phyloP scores from a whole-genome alignment of 2,329 filamentous ascomycete species.

The Colletotrichum eremochloae region DNA sequence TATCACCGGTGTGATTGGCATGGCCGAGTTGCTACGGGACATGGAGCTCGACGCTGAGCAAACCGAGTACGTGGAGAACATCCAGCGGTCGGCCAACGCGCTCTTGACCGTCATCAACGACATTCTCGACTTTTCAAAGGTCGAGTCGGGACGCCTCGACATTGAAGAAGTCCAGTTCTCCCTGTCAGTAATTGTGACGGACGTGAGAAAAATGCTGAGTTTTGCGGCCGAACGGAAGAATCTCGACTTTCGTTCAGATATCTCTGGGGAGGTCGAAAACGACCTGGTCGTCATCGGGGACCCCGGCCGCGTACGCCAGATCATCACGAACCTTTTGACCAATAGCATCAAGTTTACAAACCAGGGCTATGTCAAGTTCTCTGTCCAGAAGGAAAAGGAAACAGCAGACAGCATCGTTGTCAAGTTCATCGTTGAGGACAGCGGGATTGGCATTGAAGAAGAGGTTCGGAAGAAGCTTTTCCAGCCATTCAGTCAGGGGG shows the following conservation, averaged over 20 bases:
- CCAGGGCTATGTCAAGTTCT: conserved; percentile 76
- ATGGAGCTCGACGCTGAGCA: conserved; percentile 78
- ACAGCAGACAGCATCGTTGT: conserved; percentile 75
- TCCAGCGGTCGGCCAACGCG: conserved; percentile 83
- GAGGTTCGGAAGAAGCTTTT: conserved; percentile 81
- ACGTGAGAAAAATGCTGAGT: conserved; percentile 88
- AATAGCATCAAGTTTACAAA: conserved; percentile 83
- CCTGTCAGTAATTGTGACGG: conserved; percentile 78
- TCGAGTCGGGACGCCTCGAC: conserved; percentile 81
- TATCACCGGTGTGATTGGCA: conserved; percentile 84
- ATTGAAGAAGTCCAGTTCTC: conserved; percentile 87
- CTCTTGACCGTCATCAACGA: conserved; percentile 91
- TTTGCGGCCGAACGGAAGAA: conserved; percentile 87
- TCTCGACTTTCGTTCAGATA: conserved; percentile 76
- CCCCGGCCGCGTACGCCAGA: conserved; percentile 85
- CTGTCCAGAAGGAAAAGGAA: conserved; percentile 73
- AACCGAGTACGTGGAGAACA: conserved; percentile 81
- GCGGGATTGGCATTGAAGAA: conserved; percentile 85
- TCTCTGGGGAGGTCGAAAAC: conserved; percentile 71
- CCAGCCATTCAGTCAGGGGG: conserved; percentile 85
- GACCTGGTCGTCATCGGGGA: conserved; percentile 88
- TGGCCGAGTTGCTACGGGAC: conserved; percentile 80
- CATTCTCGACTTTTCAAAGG: conserved; percentile 90
- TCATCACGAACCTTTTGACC: conserved; percentile 83
- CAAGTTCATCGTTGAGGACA: conserved; percentile 81